These are phyloP conservation scores for Talaromyces pinophilus DNA, from an alignment of 2,329 filamentous ascomycete genomes.

Conservation along the genomic window DNA sequence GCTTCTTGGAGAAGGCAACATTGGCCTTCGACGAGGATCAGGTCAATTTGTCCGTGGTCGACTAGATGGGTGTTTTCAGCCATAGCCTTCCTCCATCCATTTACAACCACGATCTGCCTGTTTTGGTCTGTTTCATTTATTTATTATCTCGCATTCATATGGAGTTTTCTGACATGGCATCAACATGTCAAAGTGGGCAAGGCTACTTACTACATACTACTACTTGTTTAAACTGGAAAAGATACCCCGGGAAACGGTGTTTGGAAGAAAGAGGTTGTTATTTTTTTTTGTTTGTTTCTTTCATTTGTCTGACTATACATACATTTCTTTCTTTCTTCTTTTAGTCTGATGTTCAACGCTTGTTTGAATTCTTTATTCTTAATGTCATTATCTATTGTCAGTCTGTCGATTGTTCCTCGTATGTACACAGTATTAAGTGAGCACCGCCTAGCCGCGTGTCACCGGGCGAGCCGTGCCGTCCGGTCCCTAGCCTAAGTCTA, in stretches of 20 bases:
- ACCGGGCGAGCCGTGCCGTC: background rate
- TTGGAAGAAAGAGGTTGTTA: conserved; percentile 54
- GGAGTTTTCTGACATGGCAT: conserved; percentile 18
- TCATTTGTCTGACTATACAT: conserved; percentile 3
- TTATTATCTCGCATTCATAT: conserved; percentile 17
- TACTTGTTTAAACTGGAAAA: conserved; percentile 63
- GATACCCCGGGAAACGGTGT: conserved; percentile 58
- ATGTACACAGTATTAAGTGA: background rate
- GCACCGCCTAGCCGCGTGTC: background rate
- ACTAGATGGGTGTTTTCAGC: conserved; percentile 30
- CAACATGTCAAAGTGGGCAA: conserved; percentile 14
- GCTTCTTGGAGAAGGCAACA: conserved; percentile 47
- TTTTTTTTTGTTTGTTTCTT: background rate
- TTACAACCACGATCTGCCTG: conserved; percentile 21
- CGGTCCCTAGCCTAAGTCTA: background rate
- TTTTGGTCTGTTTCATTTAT: conserved; percentile 3
- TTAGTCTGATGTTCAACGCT: background rate
- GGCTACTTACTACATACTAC: background rate
- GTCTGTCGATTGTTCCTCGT: background rate
- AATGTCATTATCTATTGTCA: background rate
- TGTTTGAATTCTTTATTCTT: background rate
- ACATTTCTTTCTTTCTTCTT: background rate
- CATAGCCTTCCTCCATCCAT: background rate
- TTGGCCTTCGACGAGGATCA: conserved; percentile 40
- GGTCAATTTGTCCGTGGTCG: conserved; percentile 31